Evolutionary conservation across 768 basidiomycete species (phyloP).

Genomic region (Neoboletus subvelutipes): DNA sequence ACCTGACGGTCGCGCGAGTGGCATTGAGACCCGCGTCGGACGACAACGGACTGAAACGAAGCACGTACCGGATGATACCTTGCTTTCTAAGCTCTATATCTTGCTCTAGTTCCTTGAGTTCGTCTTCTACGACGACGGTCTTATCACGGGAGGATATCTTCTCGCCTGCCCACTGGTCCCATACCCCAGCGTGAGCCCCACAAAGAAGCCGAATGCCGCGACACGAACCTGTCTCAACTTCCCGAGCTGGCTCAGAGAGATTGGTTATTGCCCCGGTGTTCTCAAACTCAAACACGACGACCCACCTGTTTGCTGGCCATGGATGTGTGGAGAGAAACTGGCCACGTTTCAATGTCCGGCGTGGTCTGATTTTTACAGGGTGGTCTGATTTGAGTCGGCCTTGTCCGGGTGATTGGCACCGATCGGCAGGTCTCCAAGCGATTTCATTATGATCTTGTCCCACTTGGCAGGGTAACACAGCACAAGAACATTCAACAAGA

Average conservation of each 20-base stretch:
- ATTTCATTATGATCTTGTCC: not conserved
- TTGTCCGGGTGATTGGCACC: conserved; percentile 13
- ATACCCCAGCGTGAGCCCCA: conserved; percentile 21
- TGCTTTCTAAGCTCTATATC: conserved; percentile 80
- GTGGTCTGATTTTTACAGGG: conserved; percentile 19
- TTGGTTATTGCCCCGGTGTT: not conserved
- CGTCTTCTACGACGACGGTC: conserved; percentile 64
- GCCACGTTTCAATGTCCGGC: not conserved
- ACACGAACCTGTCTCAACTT: conserved; percentile 69
- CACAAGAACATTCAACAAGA: not conserved
- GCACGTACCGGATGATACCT: conserved; percentile 67
- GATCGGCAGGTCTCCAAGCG: not conserved
- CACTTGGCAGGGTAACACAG: not conserved
- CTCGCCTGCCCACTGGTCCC: conserved; percentile 79
- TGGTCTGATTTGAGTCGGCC: conserved; percentile 18
- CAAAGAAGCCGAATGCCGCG: conserved; percentile 1
- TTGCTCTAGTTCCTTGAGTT: conserved; percentile 77
- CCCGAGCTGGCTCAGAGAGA: conserved; percentile 52
- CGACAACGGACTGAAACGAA: not conserved
- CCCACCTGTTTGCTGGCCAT: conserved; percentile 72
- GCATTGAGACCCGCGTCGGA: conserved; percentile 1
- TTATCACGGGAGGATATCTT: conserved; percentile 84
- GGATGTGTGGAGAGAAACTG: conserved; percentile 4
- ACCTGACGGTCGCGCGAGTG: conserved; percentile 39
- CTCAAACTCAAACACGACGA: not conserved